Percentiles rank a stretch among this genome's conserved stretches.
These are phyloP conservation scores for Nyctanthes arbortristis DNA, from an alignment of 257 asterid species.

Conservation along the genomic window DNA sequence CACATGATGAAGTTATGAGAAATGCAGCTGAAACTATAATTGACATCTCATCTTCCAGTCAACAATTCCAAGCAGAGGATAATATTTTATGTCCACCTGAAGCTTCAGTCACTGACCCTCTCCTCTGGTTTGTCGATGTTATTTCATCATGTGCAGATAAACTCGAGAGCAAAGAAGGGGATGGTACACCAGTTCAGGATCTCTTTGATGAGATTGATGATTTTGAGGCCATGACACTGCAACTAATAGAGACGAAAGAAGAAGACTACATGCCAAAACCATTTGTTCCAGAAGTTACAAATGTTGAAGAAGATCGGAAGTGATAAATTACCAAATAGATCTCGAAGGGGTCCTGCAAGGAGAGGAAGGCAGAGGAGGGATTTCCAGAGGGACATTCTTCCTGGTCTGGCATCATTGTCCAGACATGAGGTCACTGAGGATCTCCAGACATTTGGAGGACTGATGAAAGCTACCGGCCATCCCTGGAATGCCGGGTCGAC, in stretches of 20 bases:
- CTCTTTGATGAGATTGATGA: constrained; percentile 61
- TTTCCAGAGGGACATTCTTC: constrained; percentile 90
- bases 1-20: constrained; percentile 50
- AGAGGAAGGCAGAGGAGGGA: constrained; percentile 96
- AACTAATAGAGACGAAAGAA: constrained; percentile 58
- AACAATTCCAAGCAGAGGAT: constrained; percentile 25
- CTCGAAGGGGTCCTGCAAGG: constrained; percentile 83
- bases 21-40: constrained; percentile 72
- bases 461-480: constrained; percentile 90
- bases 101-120: constrained; percentile 46
- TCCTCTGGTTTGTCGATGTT: constrained; percentile 63
- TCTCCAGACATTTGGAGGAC: constrained; percentile 83
- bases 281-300: constrained; percentile 47
- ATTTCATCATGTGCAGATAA: constrained; percentile 38
- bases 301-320: constrained; percentile 46
- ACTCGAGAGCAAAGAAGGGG: constrained; percentile 35
- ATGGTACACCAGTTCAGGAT: constrained; percentile 19
- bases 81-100: constrained; percentile 23
- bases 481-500: constrained; percentile 63
- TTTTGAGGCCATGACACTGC: constrained; percentile 81
- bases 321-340: constrained; percentile 30
- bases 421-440: constrained; percentile 91
- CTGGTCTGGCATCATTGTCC: constrained; percentile 74
- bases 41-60: constrained; percentile 56
- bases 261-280: constrained; percentile 86